Percentiles rank a stretch among this genome's conserved stretches.
phyloP scores from a whole-genome alignment of 225 moss, liverwort and hornwort species.

The Climacium dendroides region DNA sequence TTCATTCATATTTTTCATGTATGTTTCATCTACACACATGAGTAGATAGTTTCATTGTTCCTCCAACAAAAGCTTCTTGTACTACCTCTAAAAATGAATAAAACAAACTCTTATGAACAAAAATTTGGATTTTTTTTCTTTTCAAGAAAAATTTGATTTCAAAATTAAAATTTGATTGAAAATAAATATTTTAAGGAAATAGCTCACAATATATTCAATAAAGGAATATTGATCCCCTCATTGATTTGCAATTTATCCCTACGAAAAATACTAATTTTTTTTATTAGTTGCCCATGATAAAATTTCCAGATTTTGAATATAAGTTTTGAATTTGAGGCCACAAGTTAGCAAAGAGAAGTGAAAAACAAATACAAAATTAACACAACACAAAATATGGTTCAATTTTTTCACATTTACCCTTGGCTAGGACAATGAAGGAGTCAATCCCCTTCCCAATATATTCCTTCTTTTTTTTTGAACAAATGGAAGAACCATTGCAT shows the following conservation, averaged over 20 bases:
- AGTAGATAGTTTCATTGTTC: neutral
- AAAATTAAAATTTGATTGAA: too few species aligned
- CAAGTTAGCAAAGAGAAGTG: rapidly evolving
- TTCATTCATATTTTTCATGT: neutral
- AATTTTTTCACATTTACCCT: neutral
- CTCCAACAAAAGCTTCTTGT: rapidly evolving
- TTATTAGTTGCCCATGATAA: neutral
- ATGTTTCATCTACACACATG: neutral
- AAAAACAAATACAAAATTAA: neutral
- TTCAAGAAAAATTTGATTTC: too few species aligned
- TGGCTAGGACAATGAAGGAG: rapidly evolving
- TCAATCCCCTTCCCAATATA: neutral
- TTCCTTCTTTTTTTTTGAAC: too few species aligned
- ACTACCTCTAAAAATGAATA: neutral
- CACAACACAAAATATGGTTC: rapidly evolving
- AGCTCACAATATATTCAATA: rapidly evolving
- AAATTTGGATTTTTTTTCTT: rapidly evolving
- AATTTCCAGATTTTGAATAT: neutral
- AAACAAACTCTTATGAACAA: too few species aligned
- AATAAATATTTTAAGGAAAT: rapidly evolving
- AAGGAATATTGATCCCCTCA: rapidly evolving
- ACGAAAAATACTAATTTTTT: neutral
- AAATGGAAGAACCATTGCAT: too few species aligned
- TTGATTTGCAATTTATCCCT: rapidly evolving
- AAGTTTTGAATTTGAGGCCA: neutral